Evolutionary conservation across 208 protist genomes (phyloP), one percentile per base, ranked within the genome.

Genomic region (Giardia duodenalis): DNA sequence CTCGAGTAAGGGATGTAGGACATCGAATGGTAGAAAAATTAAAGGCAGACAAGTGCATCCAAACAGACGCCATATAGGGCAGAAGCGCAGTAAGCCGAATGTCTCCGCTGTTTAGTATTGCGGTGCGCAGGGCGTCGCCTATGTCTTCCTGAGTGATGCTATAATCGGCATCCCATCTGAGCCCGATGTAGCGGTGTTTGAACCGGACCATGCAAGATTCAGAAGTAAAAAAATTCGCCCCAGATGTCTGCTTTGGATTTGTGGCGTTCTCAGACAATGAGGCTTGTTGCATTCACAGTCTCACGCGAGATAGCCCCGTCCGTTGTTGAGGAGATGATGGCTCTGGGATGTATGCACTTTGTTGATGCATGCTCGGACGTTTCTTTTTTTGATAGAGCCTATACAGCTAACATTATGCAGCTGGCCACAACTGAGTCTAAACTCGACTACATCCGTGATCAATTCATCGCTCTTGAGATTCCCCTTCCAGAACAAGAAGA

Each of bases 241-340:
- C 44, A 91, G 10, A 91, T 91, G 88, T 91, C 88, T 43, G 88
- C 88, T 1, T 48, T 47, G 4, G 88, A 91, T 1, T 47, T 91
- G 10, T 91, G 88, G 88, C 88, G 88, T 43, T 91, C 88, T 1
- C n/a, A 91, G 45, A 91, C 88, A 2, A 91, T 91, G 88, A 39
- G 19, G 10, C 57, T 76, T 30, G 19, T 76, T 30, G 39, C 47
- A 0, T n/a, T 39, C 30, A 2, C 45, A 30, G 47, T 86, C 10
- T 42, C 1, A 0, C 44, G 47, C 0, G 4, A 45, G 44, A 47
- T 47, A n/a, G 87, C 67, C 43, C 76, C 92, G 1, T 47, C 87
- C 3, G 76, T 91, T 45, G 43, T 67, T 2, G 4, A 86, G 0
- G 87, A 90, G 45, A 22, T 90, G 89, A n/a, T 88, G n/a, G 0